A percentile compares a stretch with the other conserved stretches of the same genome.
These are phyloP conservation scores for Pythium monospermum DNA, from an alignment of 352 stramenopile genomes.

Conservation along the genomic window DNA sequence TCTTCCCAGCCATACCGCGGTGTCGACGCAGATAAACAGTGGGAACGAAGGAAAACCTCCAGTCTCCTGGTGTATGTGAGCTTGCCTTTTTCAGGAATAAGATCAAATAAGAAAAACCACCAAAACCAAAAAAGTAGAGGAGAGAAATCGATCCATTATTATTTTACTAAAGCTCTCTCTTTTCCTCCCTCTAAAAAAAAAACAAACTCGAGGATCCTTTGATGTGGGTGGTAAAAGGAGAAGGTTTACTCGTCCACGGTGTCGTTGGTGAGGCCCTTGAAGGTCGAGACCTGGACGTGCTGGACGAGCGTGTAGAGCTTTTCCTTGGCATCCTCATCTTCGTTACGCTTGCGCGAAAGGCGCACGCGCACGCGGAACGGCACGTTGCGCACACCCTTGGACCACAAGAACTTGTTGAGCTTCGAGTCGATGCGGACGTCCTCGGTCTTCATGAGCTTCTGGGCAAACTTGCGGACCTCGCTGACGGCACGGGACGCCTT, in stretches of 20 bases:
- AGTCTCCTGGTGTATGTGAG: too few relatives aligned
- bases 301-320: conserved; percentile 99
- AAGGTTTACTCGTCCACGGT: conserved; percentile 89
- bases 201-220: too few relatives aligned
- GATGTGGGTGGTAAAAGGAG: too few relatives aligned
- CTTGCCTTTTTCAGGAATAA: too few relatives aligned
- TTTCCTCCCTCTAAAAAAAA: too few relatives aligned
- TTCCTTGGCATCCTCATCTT: conserved; percentile 98
- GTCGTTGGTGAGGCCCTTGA: conserved; percentile 97
- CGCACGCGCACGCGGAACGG: conserved; percentile 96
- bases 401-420: conserved; percentile 98
- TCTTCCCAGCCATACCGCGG: too few relatives aligned
- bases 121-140: background rate
- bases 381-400: conserved; percentile 97
- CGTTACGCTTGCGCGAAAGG: conserved; percentile 97
- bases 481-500: conserved; percentile 96
- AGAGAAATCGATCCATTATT: conserved; percentile 1
- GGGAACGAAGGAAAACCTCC: too few relatives aligned
- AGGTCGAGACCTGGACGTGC: conserved; percentile 93
- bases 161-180: background rate
- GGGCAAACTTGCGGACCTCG: conserved; percentile 97
- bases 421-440: conserved; percentile 95
- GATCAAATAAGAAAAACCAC: background rate
- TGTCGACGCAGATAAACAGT: too few relatives aligned
- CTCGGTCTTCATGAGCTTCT: conserved; percentile 96